A percentile compares a stretch with the other conserved stretches of the same genome.
phyloP scores from a whole-genome alignment of 768 basidiomycete species.

The Auricularia sp. region DNA sequence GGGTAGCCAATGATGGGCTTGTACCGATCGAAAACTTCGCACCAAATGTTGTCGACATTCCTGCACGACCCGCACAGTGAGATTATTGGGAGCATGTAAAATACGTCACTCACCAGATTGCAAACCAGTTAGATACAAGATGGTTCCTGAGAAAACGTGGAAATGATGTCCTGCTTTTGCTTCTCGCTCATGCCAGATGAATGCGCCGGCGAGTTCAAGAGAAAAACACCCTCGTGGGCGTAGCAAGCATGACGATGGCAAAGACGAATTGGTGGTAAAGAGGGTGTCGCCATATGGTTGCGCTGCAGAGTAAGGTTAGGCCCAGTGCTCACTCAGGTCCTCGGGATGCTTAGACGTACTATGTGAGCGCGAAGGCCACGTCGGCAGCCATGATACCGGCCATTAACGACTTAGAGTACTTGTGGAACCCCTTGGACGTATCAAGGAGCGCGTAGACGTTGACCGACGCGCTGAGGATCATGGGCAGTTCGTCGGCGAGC shows the following conservation, averaged over 20 bases:
- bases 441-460: constrained; percentile 53
- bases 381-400: constrained; percentile 36
- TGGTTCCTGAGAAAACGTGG: constrained; percentile 43
- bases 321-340: background rate
- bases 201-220: constrained; percentile 23
- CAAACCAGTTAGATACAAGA: constrained; percentile 53
- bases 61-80: constrained; percentile 13
- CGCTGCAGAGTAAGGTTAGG: constrained; percentile 16
- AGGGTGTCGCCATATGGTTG: constrained; percentile 59
- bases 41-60: constrained; percentile 77
- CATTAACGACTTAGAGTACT: constrained; percentile 23
- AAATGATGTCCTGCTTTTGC: constrained; percentile 31
- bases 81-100: background rate
- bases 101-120: constrained; percentile 28
- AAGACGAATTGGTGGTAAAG: constrained; percentile 74
- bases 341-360: constrained; percentile 39
- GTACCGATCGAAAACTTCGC: constrained; percentile 43
- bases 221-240: constrained; percentile 39
- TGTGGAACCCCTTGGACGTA: constrained; percentile 23
- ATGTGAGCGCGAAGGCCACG: constrained; percentile 56
- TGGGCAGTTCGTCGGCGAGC: constrained; percentile 72
- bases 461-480: constrained; percentile 41
- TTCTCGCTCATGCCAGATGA: constrained; percentile 27
- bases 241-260: constrained; percentile 42
- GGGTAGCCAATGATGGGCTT: constrained; percentile 56